These are phyloP conservation scores for Erodium moschatum DNA, from an alignment of 441 rosid genomes.

Conservation along the genomic window DNA sequence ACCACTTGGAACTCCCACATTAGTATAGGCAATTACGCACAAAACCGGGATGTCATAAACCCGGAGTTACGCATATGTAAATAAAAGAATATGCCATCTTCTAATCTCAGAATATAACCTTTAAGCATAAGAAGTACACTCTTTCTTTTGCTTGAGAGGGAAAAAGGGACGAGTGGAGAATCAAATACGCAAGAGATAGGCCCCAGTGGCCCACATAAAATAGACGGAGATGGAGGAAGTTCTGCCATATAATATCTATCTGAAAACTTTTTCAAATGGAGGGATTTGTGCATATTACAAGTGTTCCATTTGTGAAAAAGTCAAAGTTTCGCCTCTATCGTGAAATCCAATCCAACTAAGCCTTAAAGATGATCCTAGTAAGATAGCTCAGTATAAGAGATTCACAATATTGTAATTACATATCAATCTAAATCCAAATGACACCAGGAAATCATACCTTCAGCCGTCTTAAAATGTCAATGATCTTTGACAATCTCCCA, in stretches of 20 bases:
- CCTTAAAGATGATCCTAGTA: neutral
- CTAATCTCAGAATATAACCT: neutral
- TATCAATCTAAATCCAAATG: slow-evolving; percentile 15
- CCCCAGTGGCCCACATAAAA: neutral
- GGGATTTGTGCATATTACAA: neutral
- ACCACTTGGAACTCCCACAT: neutral
- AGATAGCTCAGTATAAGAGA: slow-evolving; percentile 8
- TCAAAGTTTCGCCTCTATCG: neutral
- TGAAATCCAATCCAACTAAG: neutral
- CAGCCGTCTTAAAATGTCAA: slow-evolving; percentile 74
- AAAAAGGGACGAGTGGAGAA: neutral
- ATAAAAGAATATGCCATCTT: neutral
- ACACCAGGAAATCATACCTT: slow-evolving; percentile 47
- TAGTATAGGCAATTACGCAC: neutral
- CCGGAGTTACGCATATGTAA: neutral
- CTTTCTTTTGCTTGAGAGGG: neutral
- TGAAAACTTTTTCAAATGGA: neutral
- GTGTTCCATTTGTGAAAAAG: neutral
- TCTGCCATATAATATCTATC: neutral
- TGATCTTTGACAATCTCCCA: slow-evolving; percentile 65
- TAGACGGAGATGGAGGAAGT: slow-evolving; percentile 6
- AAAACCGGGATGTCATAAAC: neutral
- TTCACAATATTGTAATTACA: slow-evolving; percentile 9
- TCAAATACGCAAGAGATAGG: neutral
- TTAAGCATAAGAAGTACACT: neutral